Conservation (phyloP, 352 stramenopile genomes). For the Phytopythium montanum region DNA sequence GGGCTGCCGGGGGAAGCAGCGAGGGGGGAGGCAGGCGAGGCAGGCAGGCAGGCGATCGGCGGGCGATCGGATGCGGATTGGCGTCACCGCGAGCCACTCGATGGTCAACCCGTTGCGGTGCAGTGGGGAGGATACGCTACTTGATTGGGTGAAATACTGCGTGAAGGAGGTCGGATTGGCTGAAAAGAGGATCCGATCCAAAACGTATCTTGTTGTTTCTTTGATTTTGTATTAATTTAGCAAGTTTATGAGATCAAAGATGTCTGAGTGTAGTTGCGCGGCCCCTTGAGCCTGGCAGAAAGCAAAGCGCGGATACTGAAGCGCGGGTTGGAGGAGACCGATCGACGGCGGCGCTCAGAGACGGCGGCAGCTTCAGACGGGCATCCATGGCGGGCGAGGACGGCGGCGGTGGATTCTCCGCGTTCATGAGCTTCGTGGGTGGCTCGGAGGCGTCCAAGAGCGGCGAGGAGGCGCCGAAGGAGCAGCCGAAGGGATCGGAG, state of each 20-base stretch:
- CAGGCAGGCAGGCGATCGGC: neutral
- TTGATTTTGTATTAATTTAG: neutral
- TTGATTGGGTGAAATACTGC: neutral
- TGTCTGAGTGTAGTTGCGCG: too few relatives aligned
- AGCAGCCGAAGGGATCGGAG: neutral
- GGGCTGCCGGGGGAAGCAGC: neutral
- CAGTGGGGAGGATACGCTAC: neutral
- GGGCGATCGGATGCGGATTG: neutral
- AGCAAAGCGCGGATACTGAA: neutral
- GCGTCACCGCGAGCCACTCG: neutral
- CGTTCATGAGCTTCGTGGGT: slow-evolving; percentile 69
- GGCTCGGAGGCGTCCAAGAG: slow-evolving; percentile 3
- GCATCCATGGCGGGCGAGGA: slow-evolving; percentile 42
- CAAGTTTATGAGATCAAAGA: neutral
- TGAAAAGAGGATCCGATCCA: slow-evolving; percentile 5
- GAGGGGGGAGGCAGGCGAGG: too few relatives aligned
- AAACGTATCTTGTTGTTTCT: neutral
- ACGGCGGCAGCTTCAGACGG: too few relatives aligned
- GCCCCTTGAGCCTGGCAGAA: neutral
- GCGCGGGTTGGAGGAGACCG: neutral
- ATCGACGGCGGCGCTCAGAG: too few relatives aligned
- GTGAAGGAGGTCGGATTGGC: neutral
- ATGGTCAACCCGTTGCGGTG: neutral
- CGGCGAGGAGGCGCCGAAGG: neutral
- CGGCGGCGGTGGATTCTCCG: slow-evolving; percentile 47